Percentiles rank a stretch among this genome's conserved stretches.
Conservation (phyloP, 2,329 filamentous ascomycete species). For the Scortechinia acanthostroma region DNA sequence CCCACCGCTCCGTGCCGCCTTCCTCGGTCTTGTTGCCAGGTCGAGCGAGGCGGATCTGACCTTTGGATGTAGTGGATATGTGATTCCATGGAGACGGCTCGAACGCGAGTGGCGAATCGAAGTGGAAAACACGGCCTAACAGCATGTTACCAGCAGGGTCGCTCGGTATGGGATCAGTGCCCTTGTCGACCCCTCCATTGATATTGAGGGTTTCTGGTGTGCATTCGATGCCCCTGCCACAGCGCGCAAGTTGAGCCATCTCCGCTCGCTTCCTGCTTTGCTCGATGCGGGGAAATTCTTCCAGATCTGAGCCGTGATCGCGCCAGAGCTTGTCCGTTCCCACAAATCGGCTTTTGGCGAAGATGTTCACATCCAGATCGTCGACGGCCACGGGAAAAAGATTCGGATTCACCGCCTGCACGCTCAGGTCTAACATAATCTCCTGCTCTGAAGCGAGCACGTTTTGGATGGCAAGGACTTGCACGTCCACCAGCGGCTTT, state of each 20-base stretch:
- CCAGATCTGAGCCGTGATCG: slow-evolving; percentile 5
- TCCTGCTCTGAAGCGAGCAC: slow-evolving; percentile 63
- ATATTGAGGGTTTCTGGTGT: background rate
- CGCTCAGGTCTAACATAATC: slow-evolving; percentile 61
- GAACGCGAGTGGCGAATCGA: slow-evolving; percentile 59
- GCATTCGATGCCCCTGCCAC: background rate
- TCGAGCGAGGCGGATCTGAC: slow-evolving; percentile 52
- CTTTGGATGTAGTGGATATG: slow-evolving; percentile 40
- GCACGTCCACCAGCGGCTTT: slow-evolving; percentile 69
- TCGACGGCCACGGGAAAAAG: slow-evolving; percentile 52
- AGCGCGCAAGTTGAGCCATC: background rate
- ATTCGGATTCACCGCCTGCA: slow-evolving; percentile 59
- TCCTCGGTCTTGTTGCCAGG: slow-evolving; percentile 64
- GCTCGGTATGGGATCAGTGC: slow-evolving; percentile 20
- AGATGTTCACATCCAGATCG: slow-evolving; percentile 59
- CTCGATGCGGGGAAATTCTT: slow-evolving; percentile 1
- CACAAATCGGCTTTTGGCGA: slow-evolving; percentile 60
- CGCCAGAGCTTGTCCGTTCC: slow-evolving; percentile 28
- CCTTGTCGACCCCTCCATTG: slow-evolving; percentile 9
- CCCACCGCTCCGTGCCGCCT: slow-evolving; percentile 58
- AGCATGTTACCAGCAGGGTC: slow-evolving; percentile 51
- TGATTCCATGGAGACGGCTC: slow-evolving; percentile 53
- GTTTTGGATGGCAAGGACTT: slow-evolving; percentile 50
- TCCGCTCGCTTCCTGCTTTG: background rate
- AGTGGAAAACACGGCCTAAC: slow-evolving; percentile 54